Evolutionary conservation across 2,329 filamentous ascomycete species (phyloP), one percentile per base, ranked within the genome.

Genomic region (Phaeosphaeria sp.): DNA sequence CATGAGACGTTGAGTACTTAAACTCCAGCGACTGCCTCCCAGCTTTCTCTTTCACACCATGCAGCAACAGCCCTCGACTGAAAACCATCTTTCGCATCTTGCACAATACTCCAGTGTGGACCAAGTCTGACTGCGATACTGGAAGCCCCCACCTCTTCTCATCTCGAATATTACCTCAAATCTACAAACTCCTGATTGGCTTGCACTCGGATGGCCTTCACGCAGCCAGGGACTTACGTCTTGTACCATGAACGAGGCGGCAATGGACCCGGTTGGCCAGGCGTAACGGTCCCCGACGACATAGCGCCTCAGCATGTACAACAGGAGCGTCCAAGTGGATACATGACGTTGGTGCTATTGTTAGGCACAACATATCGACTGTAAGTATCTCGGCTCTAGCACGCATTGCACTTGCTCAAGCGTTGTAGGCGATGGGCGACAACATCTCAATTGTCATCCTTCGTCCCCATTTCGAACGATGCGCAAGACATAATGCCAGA

Each of bases 371-470:
- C 56, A 1, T 39, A 57, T 1, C 47, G 50, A n/a, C 63, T 66
- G 68, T 68, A 45, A 61, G 63, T 43, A 24, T 27, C 21, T 17
- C 8, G 7, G 11, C 6, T 8, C 18, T 8, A 9, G n/a, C 2
- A 21, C 18, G 7, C 8, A 4, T 21, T 20, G n/a, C 21, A 21
- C 18, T 44, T 44, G 9, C 6, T 46, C 44, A 24, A 57, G 65
- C 44, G 66, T n/a, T 2, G 11, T 49, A 74, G 71, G 18, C 59
- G 58, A 6, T 74, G 70, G 66, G 68, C 64, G 6, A 22, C 25
- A 4, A 40, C 59, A 8, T 44, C 43, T 2, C 18, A 51, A 57
- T 1, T 72, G 51, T n/a, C 57, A n/a, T 49, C 30, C 6, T 36
- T 36, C 30, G 11, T 36, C 5, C 30, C 30, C 6, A 13, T 36